Base-by-base conservation (phyloP, 306 rosid genomes). In the Trifolium fragiferum region DNA sequence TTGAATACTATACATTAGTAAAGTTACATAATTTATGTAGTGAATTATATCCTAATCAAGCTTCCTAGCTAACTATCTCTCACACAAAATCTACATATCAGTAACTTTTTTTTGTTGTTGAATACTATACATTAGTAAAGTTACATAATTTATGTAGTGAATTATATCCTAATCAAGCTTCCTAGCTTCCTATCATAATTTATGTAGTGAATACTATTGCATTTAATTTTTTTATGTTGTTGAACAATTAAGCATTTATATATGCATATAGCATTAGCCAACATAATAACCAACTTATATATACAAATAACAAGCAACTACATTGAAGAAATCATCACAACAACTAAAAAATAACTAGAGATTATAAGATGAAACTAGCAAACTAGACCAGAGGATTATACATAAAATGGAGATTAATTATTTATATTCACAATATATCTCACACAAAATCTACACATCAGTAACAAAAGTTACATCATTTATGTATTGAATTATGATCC, bases 11-110 rank as follows among this genome's bases (percentile, higher is more conserved):
- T 37, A 37, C 40, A 35, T 35, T 35, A 35, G 40, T 35, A 74
- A 74, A 66, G 70, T 50, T 46, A 19, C 57, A 63, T 76, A 3
- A 72, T 18, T 75, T 54, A 60, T 53, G 12, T 41, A n/a, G 2
- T 60, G 7, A 37, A 66, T 19, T 46, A 72, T 46, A 72, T 61
- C 46, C 83, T 74, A 74, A 37, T 0, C 0, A 57, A 73, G 12
- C 53, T 53, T 64, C 44, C 75, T 55, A 54, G 21, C 66, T 54
- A 71, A n/a, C n/a, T 13, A 74, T 18, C 8, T 37, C 58, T 69
- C 25, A 37, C 12, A 68, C 63, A 30, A 65, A 55, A 50, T 73
- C 49, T 75, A 59, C 69, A 84, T 80, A 76, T 72, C 40, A 66
- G 23, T 54, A 61, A 54, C 20, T 51, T 8, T 7, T 8, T 37